These are phyloP conservation scores for Echeveria elegans DNA, from an alignment of 164 flowering plant genomes.

Conservation along the genomic window DNA sequence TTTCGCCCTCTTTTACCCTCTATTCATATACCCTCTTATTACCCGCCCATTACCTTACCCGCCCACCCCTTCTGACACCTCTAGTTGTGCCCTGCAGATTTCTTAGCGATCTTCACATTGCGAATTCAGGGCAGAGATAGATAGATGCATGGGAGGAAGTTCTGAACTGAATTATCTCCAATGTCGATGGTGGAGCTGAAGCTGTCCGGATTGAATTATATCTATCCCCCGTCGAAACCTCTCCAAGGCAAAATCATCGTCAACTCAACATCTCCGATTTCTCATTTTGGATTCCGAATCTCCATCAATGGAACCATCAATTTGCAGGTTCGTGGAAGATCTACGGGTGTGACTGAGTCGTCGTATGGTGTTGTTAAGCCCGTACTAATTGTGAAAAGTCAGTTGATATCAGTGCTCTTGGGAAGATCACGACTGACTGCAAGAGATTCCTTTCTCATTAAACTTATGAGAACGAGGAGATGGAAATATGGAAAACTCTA, in stretches of 20 bases:
- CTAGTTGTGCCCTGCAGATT: no score
- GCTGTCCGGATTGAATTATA: slow-evolving; percentile 58
- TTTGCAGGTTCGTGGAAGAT: slow-evolving; percentile 85
- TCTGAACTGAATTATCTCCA: no score
- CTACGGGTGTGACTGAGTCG: slow-evolving; percentile 80
- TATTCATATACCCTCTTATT: no score
- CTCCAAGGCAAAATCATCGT: slow-evolving; percentile 58
- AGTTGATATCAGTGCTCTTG: slow-evolving; percentile 52
- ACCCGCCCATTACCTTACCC: no score
- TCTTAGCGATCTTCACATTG: no score
- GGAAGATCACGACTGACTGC: slow-evolving; percentile 61
- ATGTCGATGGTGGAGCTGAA: slow-evolving; percentile 48
- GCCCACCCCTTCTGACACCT: no score
- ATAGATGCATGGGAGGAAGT: no score
- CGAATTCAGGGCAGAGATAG: no score
- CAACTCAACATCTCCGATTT: slow-evolving; percentile 47
- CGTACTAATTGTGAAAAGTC: slow-evolving; percentile 45
- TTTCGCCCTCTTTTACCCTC: no score
- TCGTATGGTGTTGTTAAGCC: slow-evolving; percentile 72
- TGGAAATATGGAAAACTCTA: slow-evolving; percentile 47
- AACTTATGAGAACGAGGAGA: slow-evolving; percentile 37
- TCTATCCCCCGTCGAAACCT: slow-evolving; percentile 64
- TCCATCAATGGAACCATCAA: slow-evolving; percentile 61
- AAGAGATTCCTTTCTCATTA: slow-evolving; percentile 85
- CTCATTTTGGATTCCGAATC: slow-evolving; percentile 66